These are phyloP conservation scores for Tylopilus rubrobrunneus DNA, from an alignment of 768 basidiomycete species.

Conservation along the genomic window DNA sequence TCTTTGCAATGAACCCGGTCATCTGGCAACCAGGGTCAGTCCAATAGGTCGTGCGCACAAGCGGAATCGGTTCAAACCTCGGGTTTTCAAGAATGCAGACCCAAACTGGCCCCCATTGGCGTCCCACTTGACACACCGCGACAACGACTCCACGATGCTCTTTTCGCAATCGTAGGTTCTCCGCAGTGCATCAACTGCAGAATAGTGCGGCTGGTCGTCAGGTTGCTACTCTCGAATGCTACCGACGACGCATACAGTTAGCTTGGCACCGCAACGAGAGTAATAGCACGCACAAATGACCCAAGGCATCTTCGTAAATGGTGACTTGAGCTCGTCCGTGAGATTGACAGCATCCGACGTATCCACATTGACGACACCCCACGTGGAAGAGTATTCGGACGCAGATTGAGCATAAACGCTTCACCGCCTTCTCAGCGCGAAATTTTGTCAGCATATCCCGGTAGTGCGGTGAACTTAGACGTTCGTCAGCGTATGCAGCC, in stretches of 20 bases:
- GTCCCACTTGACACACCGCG: slow-evolving; percentile 95
- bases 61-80: slow-evolving; percentile 48
- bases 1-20: slow-evolving; percentile 99
- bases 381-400: slow-evolving; percentile 82
- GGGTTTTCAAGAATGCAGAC: slow-evolving; percentile 93
- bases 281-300: slow-evolving; percentile 58
- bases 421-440: slow-evolving; percentile 78
- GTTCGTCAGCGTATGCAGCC: slow-evolving; percentile 4
- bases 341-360: slow-evolving; percentile 61
- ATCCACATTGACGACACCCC: slow-evolving; percentile 90
- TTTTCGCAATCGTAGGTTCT: slow-evolving; percentile 94
- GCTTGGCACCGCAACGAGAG: not conserved
- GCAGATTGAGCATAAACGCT: slow-evolving; percentile 86
- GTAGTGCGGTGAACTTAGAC: slow-evolving; percentile 70
- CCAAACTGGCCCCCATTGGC: slow-evolving; percentile 95
- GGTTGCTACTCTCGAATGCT: slow-evolving; percentile 89
- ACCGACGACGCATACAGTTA: not conserved
- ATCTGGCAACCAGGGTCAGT: slow-evolving; percentile 44
- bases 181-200: slow-evolving; percentile 94
- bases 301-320: slow-evolving; percentile 79
- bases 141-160: slow-evolving; percentile 89
- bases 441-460: slow-evolving; percentile 76
- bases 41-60: not conserved
- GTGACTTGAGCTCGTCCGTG: slow-evolving; percentile 69
- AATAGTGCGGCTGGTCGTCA: slow-evolving; percentile 90